These are phyloP conservation scores for Epichloe elymi DNA, from an alignment of 2,329 filamentous ascomycete species.

Conservation along the genomic window DNA sequence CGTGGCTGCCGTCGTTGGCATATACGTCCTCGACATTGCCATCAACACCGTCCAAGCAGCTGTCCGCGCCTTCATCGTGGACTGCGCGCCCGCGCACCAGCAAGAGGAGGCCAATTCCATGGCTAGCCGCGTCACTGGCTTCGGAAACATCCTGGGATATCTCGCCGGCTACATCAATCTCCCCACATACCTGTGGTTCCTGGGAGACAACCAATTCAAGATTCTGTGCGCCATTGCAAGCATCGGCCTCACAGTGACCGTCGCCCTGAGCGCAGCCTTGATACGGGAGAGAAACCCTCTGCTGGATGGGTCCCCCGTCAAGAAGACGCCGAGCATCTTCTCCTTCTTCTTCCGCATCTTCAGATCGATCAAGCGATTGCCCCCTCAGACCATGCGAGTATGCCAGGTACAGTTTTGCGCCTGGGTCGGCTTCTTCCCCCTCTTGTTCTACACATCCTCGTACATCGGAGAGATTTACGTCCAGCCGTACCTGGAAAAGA, in stretches of 20 bases:
- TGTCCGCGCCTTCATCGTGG: conserved; percentile 84
- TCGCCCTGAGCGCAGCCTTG: conserved; percentile 53
- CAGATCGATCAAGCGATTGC: conserved; percentile 62
- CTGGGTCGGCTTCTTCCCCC: conserved; percentile 93
- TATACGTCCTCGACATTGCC: conserved; percentile 85
- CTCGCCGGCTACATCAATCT: conserved; percentile 76
- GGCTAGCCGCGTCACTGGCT: conserved; percentile 73
- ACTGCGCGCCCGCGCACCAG: conserved; percentile 83
- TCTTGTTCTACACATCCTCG: conserved; percentile 88
- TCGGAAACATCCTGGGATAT: conserved; percentile 87
- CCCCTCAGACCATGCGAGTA: conserved; percentile 69
- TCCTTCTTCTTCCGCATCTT: conserved; percentile 71
- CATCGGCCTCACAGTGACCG: conserved; percentile 54
- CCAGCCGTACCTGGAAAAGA: conserved; percentile 62
- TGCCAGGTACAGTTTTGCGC: conserved; percentile 75
- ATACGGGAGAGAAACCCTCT: conserved; percentile 74
- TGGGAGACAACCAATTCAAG: conserved; percentile 86
- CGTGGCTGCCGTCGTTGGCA: conserved; percentile 66
- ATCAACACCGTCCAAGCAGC: conserved; percentile 96
- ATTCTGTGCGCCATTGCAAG: conserved; percentile 78
- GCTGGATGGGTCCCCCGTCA: conserved; percentile 47
- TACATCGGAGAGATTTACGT: conserved; percentile 91
- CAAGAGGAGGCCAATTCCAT: conserved; percentile 91
- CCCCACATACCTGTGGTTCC: conserved; percentile 58
- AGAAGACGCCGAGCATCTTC: conserved; percentile 51